phyloP scores from a whole-genome alignment of 1,284 basidiomycete species.

The Rhizoctonia solani region DNA sequence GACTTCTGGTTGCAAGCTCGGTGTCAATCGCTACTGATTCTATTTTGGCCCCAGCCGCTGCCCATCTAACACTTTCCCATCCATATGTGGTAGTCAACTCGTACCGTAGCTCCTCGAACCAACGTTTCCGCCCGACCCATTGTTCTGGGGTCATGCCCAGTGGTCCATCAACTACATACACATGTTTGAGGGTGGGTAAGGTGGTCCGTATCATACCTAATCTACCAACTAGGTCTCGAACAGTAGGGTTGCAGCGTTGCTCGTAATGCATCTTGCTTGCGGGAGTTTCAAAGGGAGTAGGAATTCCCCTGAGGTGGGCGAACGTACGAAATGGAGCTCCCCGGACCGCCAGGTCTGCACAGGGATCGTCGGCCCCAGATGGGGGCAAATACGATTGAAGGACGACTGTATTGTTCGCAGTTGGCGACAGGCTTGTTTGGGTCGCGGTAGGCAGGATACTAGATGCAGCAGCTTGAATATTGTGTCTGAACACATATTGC shows the following conservation, averaged over 20 bases:
- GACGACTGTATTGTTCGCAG: slow-evolving; percentile 19
- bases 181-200: slow-evolving; percentile 12
- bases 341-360: not conserved
- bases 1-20: slow-evolving; percentile 10
- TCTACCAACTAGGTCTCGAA: slow-evolving; percentile 10
- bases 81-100: slow-evolving; percentile 14
- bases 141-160: not conserved
- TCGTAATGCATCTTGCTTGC: not conserved
- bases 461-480: slow-evolving; percentile 10
- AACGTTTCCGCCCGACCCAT: slow-evolving; percentile 21
- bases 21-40: slow-evolving; percentile 24
- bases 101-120: slow-evolving; percentile 19
- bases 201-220: slow-evolving; percentile 8
- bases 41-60: slow-evolving; percentile 14
- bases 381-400: slow-evolving; percentile 23
- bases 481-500: slow-evolving; percentile 11
- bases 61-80: slow-evolving; percentile 26
- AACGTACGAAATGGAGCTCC: slow-evolving; percentile 25
- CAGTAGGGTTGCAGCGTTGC: slow-evolving; percentile 20
- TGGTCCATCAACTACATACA: slow-evolving; percentile 26
- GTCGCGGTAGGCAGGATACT: not conserved
- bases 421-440: not conserved
- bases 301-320: slow-evolving; percentile 13
- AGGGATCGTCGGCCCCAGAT: slow-evolving; percentile 3
- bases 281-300: slow-evolving; percentile 10